Percentiles rank a stretch among this genome's conserved stretches.
phyloP scores from a whole-genome alignment of 106 monocot species.

The Phalaenopsis aphrodite region DNA sequence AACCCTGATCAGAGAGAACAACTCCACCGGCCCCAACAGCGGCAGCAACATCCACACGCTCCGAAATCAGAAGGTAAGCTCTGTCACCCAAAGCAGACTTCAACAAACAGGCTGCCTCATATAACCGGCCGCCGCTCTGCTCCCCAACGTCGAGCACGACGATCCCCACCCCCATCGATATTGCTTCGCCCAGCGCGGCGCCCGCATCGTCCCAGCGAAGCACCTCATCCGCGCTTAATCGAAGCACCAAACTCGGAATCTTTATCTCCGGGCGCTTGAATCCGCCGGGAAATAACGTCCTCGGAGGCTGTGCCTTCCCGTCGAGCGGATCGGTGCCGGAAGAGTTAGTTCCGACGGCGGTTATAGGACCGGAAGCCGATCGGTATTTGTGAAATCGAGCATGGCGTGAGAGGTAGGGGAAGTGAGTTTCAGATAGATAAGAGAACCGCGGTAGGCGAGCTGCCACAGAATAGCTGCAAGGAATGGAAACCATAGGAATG shows the following conservation, averaged over 20 bases:
- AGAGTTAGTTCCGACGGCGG: slow-evolving; percentile 5
- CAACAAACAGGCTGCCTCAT: slow-evolving; percentile 75
- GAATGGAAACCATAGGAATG: slow-evolving; percentile 22
- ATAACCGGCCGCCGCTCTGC: slow-evolving; percentile 52
- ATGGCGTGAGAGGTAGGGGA: slow-evolving; percentile 3
- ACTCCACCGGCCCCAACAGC: slow-evolving; percentile 81
- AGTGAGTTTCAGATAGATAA: background rate
- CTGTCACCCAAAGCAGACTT: slow-evolving; percentile 56
- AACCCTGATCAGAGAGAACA: slow-evolving; percentile 85
- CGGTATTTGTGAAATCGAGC: slow-evolving; percentile 6
- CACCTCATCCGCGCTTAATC: slow-evolving; percentile 43
- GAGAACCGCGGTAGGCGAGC: slow-evolving; percentile 23
- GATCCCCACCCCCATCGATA: slow-evolving; percentile 53
- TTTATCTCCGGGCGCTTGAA: slow-evolving; percentile 80
- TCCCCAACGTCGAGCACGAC: slow-evolving; percentile 49
- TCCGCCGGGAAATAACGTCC: slow-evolving; percentile 78
- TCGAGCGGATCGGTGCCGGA: slow-evolving; percentile 6
- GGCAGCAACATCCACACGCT: slow-evolving; percentile 86
- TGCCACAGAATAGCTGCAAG: slow-evolving; percentile 18
- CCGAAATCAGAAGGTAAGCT: slow-evolving; percentile 78
- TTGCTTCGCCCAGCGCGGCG: slow-evolving; percentile 26
- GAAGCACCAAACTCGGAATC: slow-evolving; percentile 56
- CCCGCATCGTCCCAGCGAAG: slow-evolving; percentile 11
- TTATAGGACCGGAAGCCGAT: background rate
- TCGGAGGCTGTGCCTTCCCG: slow-evolving; percentile 10